These are phyloP conservation scores for Candida caryicola DNA, from an alignment of 805 yeast genomes.

Conservation along the genomic window DNA sequence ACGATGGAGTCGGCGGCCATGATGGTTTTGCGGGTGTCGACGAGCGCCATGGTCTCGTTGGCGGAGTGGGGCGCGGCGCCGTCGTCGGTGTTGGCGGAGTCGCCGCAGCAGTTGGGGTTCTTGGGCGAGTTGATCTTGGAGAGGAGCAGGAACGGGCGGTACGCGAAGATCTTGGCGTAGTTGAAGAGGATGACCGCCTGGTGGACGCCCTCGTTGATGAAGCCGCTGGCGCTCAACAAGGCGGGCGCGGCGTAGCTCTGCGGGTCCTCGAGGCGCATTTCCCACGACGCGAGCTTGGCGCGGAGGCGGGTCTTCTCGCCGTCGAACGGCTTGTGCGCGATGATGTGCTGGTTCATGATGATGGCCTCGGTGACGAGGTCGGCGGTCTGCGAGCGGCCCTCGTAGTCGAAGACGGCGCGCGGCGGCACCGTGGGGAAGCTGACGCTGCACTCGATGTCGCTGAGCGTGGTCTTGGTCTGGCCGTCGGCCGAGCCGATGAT, in stretches of 20 bases:
- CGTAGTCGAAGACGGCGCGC: constrained; percentile 41
- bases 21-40: constrained; percentile 53
- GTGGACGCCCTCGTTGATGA: constrained; percentile 52
- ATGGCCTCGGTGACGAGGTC: constrained; percentile 51
- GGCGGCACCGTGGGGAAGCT: constrained; percentile 39
- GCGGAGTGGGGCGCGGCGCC: constrained; percentile 14
- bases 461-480: constrained; percentile 33
- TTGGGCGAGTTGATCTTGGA: constrained; percentile 48
- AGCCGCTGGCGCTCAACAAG: constrained; percentile 41
- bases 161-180: constrained; percentile 54
- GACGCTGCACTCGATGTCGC: constrained; percentile 32
- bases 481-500: constrained; percentile 56
- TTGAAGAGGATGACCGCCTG: constrained; percentile 47
- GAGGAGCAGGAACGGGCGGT: constrained; percentile 51
- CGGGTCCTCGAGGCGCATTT: constrained; percentile 41
- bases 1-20: constrained; percentile 53
- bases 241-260: constrained; percentile 41
- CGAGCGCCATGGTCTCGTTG: constrained; percentile 43
- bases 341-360: constrained; percentile 44
- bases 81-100: constrained; percentile 16
- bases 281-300: constrained; percentile 52
- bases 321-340: constrained; percentile 36
- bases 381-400: constrained; percentile 45
- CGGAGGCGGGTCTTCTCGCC: constrained; percentile 36
- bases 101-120: constrained; percentile 32